Evolutionary conservation across 2,329 filamentous ascomycete genomes (phyloP).

Genomic region (Aureobasidium mangrovei): DNA sequence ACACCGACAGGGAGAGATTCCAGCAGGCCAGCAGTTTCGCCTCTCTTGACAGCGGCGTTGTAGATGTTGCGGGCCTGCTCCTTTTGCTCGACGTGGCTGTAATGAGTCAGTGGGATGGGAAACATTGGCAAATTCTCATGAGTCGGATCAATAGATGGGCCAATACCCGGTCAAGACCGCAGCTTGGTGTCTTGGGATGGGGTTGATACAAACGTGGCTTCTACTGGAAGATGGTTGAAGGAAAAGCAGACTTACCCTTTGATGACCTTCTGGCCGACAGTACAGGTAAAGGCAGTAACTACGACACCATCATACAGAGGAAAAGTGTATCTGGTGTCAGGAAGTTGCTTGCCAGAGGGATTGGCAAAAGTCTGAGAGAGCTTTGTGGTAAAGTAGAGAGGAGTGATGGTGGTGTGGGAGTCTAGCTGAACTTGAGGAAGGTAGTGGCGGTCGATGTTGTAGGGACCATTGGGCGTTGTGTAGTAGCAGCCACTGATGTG

Average conservation of each 20-base stretch:
- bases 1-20: slow-evolving; percentile 57
- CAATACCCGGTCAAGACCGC: no score
- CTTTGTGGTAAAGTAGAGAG: slow-evolving; percentile 44
- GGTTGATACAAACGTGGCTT: no score
- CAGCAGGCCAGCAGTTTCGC: slow-evolving; percentile 56
- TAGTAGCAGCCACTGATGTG: slow-evolving; percentile 28
- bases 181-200: no score
- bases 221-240: no score
- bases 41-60: slow-evolving; percentile 47
- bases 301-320: slow-evolving; percentile 65
- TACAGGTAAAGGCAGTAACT: slow-evolving; percentile 59
- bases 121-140: no score
- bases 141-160: no score
- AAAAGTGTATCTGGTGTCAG: slow-evolving; percentile 57
- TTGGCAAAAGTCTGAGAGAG: slow-evolving; percentile 56
- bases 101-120: no score
- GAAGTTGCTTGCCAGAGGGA: slow-evolving; percentile 38
- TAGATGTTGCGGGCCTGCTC: slow-evolving; percentile 53
- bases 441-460: slow-evolving; percentile 28
- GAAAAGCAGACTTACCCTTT: slow-evolving; percentile 27
- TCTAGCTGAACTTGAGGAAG: slow-evolving; percentile 52
- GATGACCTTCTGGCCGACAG: slow-evolving; percentile 51
- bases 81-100: slow-evolving; percentile 56
- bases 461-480: slow-evolving; percentile 1
- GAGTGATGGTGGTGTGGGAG: slow-evolving; percentile 53